Percentiles rank a stretch among this genome's conserved stretches.
Evolutionary conservation across 129 eudicot genomes (phyloP).

Genomic region (Gnaphalium uliginosum): DNA sequence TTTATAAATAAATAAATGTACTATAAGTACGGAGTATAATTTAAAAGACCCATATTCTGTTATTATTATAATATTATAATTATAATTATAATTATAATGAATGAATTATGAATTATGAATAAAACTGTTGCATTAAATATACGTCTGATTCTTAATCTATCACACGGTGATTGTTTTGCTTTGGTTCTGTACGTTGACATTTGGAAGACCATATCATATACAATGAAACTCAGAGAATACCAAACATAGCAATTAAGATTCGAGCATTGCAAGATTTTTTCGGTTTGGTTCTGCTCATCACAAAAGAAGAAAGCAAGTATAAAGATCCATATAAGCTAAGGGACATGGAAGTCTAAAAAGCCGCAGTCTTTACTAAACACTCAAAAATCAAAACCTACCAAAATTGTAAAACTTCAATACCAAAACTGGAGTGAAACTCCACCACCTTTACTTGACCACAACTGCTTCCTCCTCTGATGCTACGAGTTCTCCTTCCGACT

Average conservation of each 20-base stretch:
- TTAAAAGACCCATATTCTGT: neutral
- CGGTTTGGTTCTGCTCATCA: too few relatives aligned
- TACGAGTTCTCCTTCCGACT: too few relatives aligned
- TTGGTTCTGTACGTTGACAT: too few relatives aligned
- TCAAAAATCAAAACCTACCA: neutral
- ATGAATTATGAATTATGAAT: too few relatives aligned
- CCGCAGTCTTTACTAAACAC: neutral
- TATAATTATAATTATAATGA: too few relatives aligned
- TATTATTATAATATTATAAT: neutral
- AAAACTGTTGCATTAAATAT: neutral
- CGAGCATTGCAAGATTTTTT: too few relatives aligned
- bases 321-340: neutral
- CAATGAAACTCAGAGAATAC: too few relatives aligned
- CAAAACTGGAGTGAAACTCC: neutral
- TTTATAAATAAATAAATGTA: slow-evolving; percentile 5
- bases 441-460: slow-evolving; percentile 28
- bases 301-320: neutral
- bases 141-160: neutral
- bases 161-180: neutral
- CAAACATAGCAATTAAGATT: too few relatives aligned
- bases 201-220: too few relatives aligned
- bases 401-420: neutral
- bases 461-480: too few relatives aligned
- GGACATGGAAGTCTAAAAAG: neutral
- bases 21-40: neutral